A percentile compares a stretch with the other conserved stretches of the same genome.
phyloP scores from a whole-genome alignment of 306 rosid species.

The Acacia melanoxylon region DNA sequence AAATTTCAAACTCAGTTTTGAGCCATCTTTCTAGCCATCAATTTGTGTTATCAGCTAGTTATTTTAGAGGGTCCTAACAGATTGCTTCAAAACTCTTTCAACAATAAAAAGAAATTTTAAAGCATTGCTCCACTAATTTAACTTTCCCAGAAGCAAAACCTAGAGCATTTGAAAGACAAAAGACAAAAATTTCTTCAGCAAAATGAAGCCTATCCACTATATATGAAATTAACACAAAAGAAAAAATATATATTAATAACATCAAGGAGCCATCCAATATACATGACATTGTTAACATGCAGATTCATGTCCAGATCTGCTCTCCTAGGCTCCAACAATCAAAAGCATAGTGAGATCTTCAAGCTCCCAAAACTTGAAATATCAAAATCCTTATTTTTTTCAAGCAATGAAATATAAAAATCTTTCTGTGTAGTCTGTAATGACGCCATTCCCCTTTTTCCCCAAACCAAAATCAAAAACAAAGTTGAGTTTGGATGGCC shows the following conservation, averaged over 20 bases:
- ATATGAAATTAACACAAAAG: neutral
- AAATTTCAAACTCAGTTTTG: no score
- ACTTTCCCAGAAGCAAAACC: neutral
- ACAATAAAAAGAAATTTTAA: neutral
- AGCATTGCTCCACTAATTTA: neutral
- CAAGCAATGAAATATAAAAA: neutral
- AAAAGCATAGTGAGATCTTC: conserved; percentile 40
- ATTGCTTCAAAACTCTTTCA: neutral
- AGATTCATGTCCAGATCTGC: conserved; percentile 96
- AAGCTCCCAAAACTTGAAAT: conserved; percentile 1
- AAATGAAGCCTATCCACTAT: neutral
- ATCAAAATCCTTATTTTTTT: neutral
- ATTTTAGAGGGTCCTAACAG: neutral
- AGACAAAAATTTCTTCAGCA: neutral
- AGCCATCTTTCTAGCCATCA: neutral
- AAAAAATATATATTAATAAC: conserved; percentile 40
- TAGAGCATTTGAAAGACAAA: neutral
- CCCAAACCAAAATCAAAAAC: neutral
- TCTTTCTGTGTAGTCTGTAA: neutral
- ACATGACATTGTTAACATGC: conserved; percentile 91
- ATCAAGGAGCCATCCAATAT: conserved; percentile 98
- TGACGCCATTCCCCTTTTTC: neutral
- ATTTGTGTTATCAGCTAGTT: neutral
- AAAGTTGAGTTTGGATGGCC: conserved; percentile 22
- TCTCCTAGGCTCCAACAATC: conserved; percentile 78